Evolutionary conservation across 2,329 filamentous ascomycete genomes (phyloP).

Genomic region (Apiospora hydei): DNA sequence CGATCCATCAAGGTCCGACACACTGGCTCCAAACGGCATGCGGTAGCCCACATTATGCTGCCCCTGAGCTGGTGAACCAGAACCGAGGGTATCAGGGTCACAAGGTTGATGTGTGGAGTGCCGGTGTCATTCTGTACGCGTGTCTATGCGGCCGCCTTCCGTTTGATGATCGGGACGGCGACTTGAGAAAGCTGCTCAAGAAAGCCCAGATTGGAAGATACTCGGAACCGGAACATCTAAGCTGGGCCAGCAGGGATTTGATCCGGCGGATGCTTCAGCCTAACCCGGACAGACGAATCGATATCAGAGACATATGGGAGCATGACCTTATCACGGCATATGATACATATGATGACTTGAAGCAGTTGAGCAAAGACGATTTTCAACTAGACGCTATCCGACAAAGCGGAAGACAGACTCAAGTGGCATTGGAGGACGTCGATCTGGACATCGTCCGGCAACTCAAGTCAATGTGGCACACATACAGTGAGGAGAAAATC

Average conservation of each 20-base stretch:
- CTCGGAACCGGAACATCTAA: constrained; percentile 68
- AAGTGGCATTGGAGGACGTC: constrained; percentile 70
- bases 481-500: constrained; percentile 76
- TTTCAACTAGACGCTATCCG: constrained; percentile 61
- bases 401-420: constrained; percentile 67
- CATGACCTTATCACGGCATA: constrained; percentile 90
- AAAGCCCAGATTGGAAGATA: constrained; percentile 68
- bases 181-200: constrained; percentile 67
- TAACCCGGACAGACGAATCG: constrained; percentile 80
- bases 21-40: constrained; percentile 88
- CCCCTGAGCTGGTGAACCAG: constrained; percentile 86
- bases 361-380: constrained; percentile 42
- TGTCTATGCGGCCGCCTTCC: constrained; percentile 85
- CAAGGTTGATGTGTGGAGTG: constrained; percentile 92
- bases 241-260: constrained; percentile 75
- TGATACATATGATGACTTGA: constrained; percentile 73
- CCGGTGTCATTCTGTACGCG: constrained; percentile 88
- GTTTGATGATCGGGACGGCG: constrained; percentile 69
- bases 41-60: constrained; percentile 95
- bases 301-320: constrained; percentile 81
- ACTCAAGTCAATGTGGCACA: constrained; percentile 90
- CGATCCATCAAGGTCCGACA: constrained; percentile 80
- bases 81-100: constrained; percentile 76
- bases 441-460: constrained; percentile 85
- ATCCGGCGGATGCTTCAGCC: constrained; percentile 81